These are phyloP conservation scores for Castanea mollissima DNA, from an alignment of 306 rosid species.

Conservation along the genomic window DNA sequence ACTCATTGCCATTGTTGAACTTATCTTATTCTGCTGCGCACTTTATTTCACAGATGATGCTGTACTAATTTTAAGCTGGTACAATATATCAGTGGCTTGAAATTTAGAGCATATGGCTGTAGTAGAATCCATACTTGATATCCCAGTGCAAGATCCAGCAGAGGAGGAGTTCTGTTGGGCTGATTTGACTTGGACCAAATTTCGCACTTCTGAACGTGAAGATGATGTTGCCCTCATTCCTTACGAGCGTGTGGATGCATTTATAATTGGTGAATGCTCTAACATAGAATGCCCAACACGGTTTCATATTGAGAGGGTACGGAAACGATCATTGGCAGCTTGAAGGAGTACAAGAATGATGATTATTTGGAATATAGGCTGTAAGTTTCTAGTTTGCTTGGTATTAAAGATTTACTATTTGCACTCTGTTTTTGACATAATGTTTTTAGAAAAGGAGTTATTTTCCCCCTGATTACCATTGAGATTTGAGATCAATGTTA, in stretches of 20 bases:
- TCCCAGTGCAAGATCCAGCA: slow-evolving; percentile 85
- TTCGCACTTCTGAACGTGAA: slow-evolving; percentile 66
- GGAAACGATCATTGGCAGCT: slow-evolving; percentile 72
- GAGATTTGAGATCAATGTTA: background rate
- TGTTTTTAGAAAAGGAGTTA: background rate
- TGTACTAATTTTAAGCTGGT: background rate
- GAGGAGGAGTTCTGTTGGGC: slow-evolving; percentile 77
- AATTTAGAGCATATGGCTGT: slow-evolving; percentile 43
- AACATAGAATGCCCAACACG: slow-evolving; percentile 80
- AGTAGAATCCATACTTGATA: slow-evolving; percentile 59
- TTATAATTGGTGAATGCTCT: slow-evolving; percentile 84
- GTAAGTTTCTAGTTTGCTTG: slow-evolving; percentile 50
- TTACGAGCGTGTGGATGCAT: slow-evolving; percentile 79
- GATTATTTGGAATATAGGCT: slow-evolving; percentile 85
- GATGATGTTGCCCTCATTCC: slow-evolving; percentile 89
- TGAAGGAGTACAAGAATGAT: slow-evolving; percentile 84
- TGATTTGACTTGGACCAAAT: slow-evolving; percentile 85
- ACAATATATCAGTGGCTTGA: background rate
- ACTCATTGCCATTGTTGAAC: background rate
- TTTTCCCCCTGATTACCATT: background rate
- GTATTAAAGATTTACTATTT: slow-evolving; percentile 12
- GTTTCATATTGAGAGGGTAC: slow-evolving; percentile 81
- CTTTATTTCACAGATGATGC: slow-evolving; percentile 15
- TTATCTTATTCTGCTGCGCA: background rate
- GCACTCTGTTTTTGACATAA: background rate